Conservation (phyloP, 106 monocot genomes). For the Acorus gramineus region DNA sequence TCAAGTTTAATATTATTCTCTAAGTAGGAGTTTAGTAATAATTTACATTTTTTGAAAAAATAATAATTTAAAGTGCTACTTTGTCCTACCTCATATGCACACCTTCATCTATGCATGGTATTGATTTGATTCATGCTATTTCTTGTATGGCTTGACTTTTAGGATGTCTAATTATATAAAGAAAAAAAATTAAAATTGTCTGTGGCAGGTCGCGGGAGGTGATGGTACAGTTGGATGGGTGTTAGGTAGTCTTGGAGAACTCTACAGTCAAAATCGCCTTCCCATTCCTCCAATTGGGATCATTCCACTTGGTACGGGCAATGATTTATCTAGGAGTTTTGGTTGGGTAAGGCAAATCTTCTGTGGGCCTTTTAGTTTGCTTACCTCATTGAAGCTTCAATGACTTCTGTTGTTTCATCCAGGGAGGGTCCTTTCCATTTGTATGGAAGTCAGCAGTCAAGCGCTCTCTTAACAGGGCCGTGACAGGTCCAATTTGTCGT, state of each 20-base stretch:
- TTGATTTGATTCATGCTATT: too few species aligned
- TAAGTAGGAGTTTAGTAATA: neutral
- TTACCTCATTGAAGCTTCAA: too few species aligned
- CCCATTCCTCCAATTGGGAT: slow-evolving; percentile 69
- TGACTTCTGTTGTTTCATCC: neutral
- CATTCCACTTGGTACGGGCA: slow-evolving; percentile 90
- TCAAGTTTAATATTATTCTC: neutral
- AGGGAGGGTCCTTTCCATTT: slow-evolving; percentile 98
- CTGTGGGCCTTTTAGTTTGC: too few species aligned
- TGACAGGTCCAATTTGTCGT: slow-evolving; percentile 42
- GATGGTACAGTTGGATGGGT: slow-evolving; percentile 97
- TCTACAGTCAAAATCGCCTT: slow-evolving; percentile 42
- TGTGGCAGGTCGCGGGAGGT: slow-evolving; percentile 78
- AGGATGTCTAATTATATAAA: too few species aligned
- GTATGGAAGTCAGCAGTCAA: slow-evolving; percentile 83
- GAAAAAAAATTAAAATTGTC: neutral
- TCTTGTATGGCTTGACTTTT: too few species aligned
- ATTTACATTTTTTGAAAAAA: neutral
- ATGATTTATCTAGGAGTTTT: slow-evolving; percentile 89
- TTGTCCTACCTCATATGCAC: too few species aligned
- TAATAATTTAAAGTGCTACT: too few species aligned
- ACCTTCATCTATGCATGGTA: too few species aligned
- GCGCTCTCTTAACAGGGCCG: slow-evolving; percentile 43
- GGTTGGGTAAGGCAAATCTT: slow-evolving; percentile 46
- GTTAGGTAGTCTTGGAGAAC: slow-evolving; percentile 58